Base-by-base conservation (phyloP, 805 yeast genomes). In the Suhomyces prunicola region DNA sequence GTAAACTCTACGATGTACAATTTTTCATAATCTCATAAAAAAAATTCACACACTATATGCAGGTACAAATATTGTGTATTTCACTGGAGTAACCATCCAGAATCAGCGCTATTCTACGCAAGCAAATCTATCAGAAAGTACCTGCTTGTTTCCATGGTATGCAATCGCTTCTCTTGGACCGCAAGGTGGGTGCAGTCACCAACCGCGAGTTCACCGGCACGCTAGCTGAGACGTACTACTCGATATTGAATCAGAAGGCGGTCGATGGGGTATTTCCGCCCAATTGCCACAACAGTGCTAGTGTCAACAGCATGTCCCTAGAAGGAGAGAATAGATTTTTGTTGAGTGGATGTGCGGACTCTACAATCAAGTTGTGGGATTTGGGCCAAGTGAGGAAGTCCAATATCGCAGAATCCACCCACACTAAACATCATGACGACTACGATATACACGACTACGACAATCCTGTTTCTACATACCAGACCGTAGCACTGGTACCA, bases 311-410 rank as follows among this genome's bases (percentile, higher is more conserved):
- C 2, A 66, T 88, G 5, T 79, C 85, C 1, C 59, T 87, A 15
- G 94, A 88, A 51, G 58, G 61, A 6, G 74, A 74, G 4, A 63
- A 71, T 46, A 70, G 79, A 52, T 85, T 67, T 55, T 58, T 88
- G 57, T 66, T 89, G 5, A 83, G 90, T 27, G 96, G 92, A 1
- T 83, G 88, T 17, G 88, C 88, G 1, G 93, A 88, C 62, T 81
- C 89, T 1, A 74, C 84, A 2, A 73, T 89, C 12, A 82, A 81
- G 51, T 55, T 89, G 26, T 89, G 93, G 91, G 88, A 86, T 55
- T 57, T 84, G 22, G 23, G 42, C 42, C 22, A 17, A 39, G 42
- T 17, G 24, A 17, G 24, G 23, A 39, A 15, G 12, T 47, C 29
- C 9, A 24, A 19, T 3, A 10, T n/a, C 9, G 53, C 52, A 9